Percentiles rank a stretch among this genome's conserved stretches.
Evolutionary conservation across 768 basidiomycete species (phyloP).

Genomic region (Megacollybia marginata): DNA sequence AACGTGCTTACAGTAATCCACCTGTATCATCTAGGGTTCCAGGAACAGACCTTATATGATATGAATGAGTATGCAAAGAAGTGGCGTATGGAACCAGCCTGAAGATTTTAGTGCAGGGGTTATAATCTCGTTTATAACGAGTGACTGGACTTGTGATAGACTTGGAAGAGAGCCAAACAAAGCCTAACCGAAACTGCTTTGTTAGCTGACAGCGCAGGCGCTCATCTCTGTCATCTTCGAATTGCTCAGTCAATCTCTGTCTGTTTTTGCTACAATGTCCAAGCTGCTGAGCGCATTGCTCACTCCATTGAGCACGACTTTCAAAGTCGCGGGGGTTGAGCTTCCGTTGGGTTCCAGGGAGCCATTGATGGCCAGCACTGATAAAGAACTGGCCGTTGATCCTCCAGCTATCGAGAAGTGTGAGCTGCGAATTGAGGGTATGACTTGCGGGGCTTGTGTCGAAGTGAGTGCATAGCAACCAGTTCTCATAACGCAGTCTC

Average conservation of each 20-base stretch:
- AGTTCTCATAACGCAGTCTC: neutral
- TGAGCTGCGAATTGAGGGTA: constrained; percentile 79
- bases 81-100: too few species aligned
- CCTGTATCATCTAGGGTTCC: too few species aligned
- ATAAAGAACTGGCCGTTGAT: constrained; percentile 17
- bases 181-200: too few species aligned
- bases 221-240: neutral
- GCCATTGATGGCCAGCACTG: constrained; percentile 12
- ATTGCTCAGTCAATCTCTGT: neutral
- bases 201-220: neutral
- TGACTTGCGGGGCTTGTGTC: constrained; percentile 88
- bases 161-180: too few species aligned
- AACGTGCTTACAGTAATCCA: too few species aligned
- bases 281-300: neutral
- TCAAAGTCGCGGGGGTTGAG: constrained; percentile 7
- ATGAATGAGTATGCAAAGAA: too few species aligned
- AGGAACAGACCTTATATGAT: too few species aligned
- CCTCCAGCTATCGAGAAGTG: constrained; percentile 42
- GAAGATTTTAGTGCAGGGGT: too few species aligned
- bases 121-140: too few species aligned
- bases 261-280: neutral
- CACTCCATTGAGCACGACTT: constrained; percentile 6
- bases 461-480: constrained; percentile 44
- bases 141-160: too few species aligned
- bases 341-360: constrained; percentile 13